Percentiles rank a stretch among this genome's conserved stretches.
Conservation (phyloP, 345 rosid species). For the Camelina laxa region DNA sequence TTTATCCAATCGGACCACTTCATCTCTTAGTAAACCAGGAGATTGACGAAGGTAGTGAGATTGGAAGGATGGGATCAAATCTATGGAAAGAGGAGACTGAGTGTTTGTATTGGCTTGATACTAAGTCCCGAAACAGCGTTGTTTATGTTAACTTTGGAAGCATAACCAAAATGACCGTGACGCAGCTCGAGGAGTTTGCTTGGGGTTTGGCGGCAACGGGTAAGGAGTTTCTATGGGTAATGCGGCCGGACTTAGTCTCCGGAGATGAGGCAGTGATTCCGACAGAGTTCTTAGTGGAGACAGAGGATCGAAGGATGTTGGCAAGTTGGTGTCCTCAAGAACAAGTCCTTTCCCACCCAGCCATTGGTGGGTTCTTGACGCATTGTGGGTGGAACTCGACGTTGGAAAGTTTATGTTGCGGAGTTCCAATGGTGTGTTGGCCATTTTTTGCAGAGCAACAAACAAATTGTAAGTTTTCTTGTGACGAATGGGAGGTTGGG, state of each 20-base stretch:
- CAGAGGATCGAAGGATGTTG: conserved; percentile 45
- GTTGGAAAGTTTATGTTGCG: conserved; percentile 49
- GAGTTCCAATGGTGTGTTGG: conserved; percentile 63
- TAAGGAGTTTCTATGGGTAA: conserved; percentile 55
- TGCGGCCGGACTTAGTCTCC: conserved; percentile 53
- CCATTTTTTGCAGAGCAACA: conserved; percentile 66
- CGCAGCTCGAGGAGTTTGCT: conserved; percentile 38
- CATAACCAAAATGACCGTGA: conserved; percentile 14
- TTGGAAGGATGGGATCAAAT: conserved; percentile 14
- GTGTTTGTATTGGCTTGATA: conserved; percentile 40
- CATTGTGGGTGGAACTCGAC: conserved; percentile 73
- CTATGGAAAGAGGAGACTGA: conserved; percentile 43
- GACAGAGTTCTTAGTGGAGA: conserved; percentile 44
- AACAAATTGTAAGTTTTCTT: conserved; percentile 53
- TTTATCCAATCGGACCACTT: conserved; percentile 33
- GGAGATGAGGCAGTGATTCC: conserved; percentile 52
- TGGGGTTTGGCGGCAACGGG: conserved; percentile 64
- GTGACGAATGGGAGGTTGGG: conserved; percentile 60
- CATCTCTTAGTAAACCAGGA: conserved; percentile 13
- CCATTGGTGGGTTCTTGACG: conserved; percentile 57
- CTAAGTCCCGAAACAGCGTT: conserved; percentile 33
- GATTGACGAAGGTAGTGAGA: background rate
- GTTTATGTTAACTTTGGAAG: conserved; percentile 39
- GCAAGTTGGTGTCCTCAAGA: conserved; percentile 64
- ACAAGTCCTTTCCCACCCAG: conserved; percentile 51